These are phyloP conservation scores for Gentiana dahurica DNA, from an alignment of 257 asterid species.

Conservation along the genomic window DNA sequence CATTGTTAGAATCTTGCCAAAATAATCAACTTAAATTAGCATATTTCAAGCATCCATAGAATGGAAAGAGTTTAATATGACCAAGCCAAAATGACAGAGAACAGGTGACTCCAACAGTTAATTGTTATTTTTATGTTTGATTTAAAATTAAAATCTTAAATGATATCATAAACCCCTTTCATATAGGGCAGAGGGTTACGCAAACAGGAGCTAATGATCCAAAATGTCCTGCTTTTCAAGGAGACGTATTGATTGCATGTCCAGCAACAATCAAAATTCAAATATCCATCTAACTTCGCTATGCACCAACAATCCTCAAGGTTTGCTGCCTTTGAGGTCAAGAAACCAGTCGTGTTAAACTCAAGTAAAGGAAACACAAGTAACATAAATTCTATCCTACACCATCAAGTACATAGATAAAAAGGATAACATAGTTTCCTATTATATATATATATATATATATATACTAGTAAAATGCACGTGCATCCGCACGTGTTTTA, in stretches of 20 bases:
- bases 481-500: too few species aligned
- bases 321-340: too few species aligned
- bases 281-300: too few species aligned
- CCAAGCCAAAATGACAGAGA: not conserved
- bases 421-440: too few species aligned
- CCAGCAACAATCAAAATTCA: not conserved
- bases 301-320: too few species aligned
- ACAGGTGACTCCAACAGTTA: not conserved
- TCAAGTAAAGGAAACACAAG: too few species aligned
- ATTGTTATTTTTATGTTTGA: not conserved
- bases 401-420: too few species aligned
- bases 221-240: not conserved
- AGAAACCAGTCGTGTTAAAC: too few species aligned
- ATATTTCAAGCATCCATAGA: not conserved
- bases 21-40: not conserved
- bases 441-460: too few species aligned
- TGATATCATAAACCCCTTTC: not conserved
- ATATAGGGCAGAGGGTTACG: not conserved
- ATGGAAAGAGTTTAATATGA: not conserved
- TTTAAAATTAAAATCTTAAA: not conserved
- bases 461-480: too few species aligned
- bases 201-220: not conserved
- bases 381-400: too few species aligned
- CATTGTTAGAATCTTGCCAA: conserved; percentile 12
- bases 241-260: not conserved